These are phyloP conservation scores for Onygena corvina DNA, from an alignment of 2,329 filamentous ascomycete species.

Conservation along the genomic window DNA sequence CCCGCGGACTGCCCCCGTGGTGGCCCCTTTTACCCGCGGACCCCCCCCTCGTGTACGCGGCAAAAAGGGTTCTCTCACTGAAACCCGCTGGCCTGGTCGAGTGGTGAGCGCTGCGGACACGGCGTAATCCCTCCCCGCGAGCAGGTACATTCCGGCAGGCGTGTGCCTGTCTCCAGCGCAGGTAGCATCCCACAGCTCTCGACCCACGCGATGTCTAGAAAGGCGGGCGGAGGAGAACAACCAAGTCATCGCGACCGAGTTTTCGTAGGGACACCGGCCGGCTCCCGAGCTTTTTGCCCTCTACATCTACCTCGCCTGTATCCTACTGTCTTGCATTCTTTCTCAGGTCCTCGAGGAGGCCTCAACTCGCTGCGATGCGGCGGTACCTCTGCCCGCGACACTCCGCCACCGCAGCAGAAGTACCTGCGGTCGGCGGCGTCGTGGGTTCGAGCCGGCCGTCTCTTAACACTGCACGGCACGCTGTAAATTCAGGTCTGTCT, in stretches of 20 bases:
- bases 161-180: neutral
- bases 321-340: neutral
- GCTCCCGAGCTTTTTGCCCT: neutral
- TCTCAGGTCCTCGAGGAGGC: neutral
- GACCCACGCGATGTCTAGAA: conserved; percentile 5
- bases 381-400: neutral
- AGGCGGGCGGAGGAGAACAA: conserved; percentile 4
- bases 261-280: conserved; percentile 1
- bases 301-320: neutral
- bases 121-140: neutral
- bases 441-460: neutral
- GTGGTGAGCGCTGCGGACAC: neutral
- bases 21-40: too few relatives aligned
- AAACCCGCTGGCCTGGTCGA: conserved; percentile 4
- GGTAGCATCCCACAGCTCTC: neutral
- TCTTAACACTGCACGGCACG: too few relatives aligned
- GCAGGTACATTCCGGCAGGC: neutral
- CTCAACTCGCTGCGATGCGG: neutral
- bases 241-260: conserved; percentile 6
- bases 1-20: too few relatives aligned
- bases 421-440: neutral
- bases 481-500: neutral
- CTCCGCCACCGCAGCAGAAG: neutral
- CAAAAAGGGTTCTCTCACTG: neutral
- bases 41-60: too few relatives aligned